Percentiles rank a stretch among this genome's conserved stretches.
phyloP scores from a whole-genome alignment of 2,329 filamentous ascomycete species.

The Trichoderma citrinoviride region DNA sequence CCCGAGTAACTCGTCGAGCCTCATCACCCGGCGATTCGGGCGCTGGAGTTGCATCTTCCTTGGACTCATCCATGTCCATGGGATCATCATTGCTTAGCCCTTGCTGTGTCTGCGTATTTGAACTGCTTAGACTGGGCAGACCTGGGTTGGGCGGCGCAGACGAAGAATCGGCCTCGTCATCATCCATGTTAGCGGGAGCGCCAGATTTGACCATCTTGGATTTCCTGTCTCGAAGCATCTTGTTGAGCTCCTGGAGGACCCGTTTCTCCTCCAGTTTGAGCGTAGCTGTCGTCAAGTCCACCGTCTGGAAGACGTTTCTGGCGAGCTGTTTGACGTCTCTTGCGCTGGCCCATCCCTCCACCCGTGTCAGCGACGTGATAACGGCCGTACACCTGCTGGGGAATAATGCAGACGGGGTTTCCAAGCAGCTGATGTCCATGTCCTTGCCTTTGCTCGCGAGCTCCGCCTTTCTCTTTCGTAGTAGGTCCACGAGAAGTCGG shows the following conservation, averaged over 20 bases:
- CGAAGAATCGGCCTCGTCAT: constrained; percentile 16
- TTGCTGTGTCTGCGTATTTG: neutral
- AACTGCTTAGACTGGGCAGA: neutral
- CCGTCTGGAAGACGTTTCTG: constrained; percentile 47
- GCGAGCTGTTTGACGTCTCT: constrained; percentile 58
- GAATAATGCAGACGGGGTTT: constrained; percentile 24
- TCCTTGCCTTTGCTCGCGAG: constrained; percentile 25
- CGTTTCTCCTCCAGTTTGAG: constrained; percentile 26
- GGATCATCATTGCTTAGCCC: constrained; percentile 7
- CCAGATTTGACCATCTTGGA: constrained; percentile 2
- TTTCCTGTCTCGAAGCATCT: constrained; percentile 26
- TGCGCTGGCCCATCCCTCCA: constrained; percentile 60
- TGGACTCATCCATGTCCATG: neutral
- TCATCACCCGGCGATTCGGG: no score
- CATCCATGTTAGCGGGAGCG: constrained; percentile 12
- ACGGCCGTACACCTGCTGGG: constrained; percentile 20
- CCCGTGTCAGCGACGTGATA: constrained; percentile 42
- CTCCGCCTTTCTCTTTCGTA: constrained; percentile 35
- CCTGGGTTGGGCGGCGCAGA: neutral
- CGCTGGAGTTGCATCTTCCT: constrained; percentile 18
- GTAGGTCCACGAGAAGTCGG: constrained; percentile 34
- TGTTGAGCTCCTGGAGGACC: constrained; percentile 24
- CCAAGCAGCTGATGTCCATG: constrained; percentile 30
- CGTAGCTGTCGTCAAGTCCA: constrained; percentile 22
- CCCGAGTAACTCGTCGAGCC: constrained; percentile 38